A percentile compares a stretch with the other conserved stretches of the same genome.
These are phyloP conservation scores for Scutellaria baicalensis DNA, from an alignment of 257 asterid species.

Conservation along the genomic window DNA sequence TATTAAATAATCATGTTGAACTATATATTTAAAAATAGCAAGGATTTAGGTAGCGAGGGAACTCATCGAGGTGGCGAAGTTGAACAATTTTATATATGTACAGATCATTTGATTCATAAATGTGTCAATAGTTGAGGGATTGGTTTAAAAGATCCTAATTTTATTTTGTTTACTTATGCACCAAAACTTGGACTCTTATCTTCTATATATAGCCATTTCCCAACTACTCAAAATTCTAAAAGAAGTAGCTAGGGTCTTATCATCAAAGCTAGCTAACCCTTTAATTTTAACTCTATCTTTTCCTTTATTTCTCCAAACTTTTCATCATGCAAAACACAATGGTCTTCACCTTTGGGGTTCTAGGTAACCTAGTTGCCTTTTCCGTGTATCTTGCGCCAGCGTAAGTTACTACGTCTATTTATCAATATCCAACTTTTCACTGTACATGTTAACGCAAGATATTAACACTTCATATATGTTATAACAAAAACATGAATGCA, in stretches of 20 bases:
- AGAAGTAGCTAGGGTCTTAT: slow-evolving; percentile 4
- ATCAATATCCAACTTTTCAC: too few species aligned
- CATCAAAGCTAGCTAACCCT: background rate
- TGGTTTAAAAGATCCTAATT: background rate
- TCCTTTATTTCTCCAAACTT: background rate
- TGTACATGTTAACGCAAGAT: too few species aligned
- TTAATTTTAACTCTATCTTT: background rate
- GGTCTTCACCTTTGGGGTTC: slow-evolving; percentile 23
- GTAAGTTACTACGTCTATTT: slow-evolving; percentile 24
- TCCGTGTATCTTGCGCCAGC: slow-evolving; percentile 41
- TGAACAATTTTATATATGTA: background rate
- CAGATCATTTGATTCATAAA: background rate
- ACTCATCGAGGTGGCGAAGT: background rate
- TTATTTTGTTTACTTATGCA: background rate
- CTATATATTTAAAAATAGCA: too few species aligned
- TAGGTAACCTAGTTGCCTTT: slow-evolving; percentile 37
- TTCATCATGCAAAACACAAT: slow-evolving; percentile 10
- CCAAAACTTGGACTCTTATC: background rate
- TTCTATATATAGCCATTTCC: slow-evolving; percentile 13
- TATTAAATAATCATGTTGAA: too few species aligned
- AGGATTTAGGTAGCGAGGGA: background rate
- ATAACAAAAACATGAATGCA: too few species aligned
- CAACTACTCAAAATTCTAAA: slow-evolving; percentile 4
- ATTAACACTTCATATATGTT: too few species aligned
- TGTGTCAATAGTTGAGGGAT: slow-evolving; percentile 4